phyloP scores from a whole-genome alignment of 345 rosid genomes.

The Eucalyptus curtisii region DNA sequence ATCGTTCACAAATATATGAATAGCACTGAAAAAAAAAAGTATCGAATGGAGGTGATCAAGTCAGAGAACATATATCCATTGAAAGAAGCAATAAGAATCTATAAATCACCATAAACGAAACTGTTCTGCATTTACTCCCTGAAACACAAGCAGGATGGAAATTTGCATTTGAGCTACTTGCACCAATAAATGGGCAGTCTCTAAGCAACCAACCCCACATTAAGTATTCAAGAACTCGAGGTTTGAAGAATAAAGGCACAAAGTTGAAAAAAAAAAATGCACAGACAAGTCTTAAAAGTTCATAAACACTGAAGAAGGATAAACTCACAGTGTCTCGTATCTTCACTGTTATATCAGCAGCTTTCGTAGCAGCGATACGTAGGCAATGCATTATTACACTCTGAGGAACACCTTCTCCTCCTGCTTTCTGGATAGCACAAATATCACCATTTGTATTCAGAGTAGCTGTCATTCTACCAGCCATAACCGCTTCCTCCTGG shows the following conservation, averaged over 20 bases:
- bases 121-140: background rate
- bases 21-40: background rate
- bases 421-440: constrained; percentile 75
- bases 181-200: background rate
- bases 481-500: constrained; percentile 79
- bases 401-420: constrained; percentile 54
- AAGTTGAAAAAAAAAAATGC: background rate
- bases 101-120: background rate
- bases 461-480: constrained; percentile 85
- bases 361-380: constrained; percentile 42
- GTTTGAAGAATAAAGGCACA: background rate
- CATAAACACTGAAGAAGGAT: background rate
- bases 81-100: background rate
- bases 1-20: background rate
- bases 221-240: background rate
- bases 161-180: background rate
- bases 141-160: background rate
- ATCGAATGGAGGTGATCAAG: background rate
- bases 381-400: constrained; percentile 57
- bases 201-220: background rate
- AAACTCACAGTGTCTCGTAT: constrained; percentile 56
- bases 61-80: background rate
- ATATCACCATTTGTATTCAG: constrained; percentile 86
- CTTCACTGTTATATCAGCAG: constrained; percentile 51
- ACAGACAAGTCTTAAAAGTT: background rate